These are phyloP conservation scores for Abortiporus biennis DNA, from an alignment of 1,284 basidiomycete genomes.

Conservation along the genomic window DNA sequence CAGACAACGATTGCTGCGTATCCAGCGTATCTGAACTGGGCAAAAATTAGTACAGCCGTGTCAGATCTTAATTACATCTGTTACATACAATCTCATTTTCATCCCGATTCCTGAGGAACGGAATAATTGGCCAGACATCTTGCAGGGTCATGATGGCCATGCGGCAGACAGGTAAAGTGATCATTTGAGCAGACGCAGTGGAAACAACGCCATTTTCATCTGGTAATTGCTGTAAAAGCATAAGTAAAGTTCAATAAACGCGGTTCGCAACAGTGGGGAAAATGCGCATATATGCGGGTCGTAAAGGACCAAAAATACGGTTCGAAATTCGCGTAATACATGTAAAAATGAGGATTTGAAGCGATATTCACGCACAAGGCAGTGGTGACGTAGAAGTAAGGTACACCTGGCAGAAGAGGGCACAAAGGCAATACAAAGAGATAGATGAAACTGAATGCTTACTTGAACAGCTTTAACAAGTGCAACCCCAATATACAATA, in stretches of 20 bases:
- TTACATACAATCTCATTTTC: conserved; percentile 18
- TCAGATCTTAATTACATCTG: not conserved
- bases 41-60: not conserved
- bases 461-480: conserved; percentile 40
- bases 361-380: too few relatives aligned
- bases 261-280: not conserved
- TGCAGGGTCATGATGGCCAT: conserved; percentile 24
- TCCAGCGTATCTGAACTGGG: conserved; percentile 9
- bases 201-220: conserved; percentile 10
- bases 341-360: too few relatives aligned
- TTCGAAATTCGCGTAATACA: too few relatives aligned
- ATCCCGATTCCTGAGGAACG: conserved; percentile 11
- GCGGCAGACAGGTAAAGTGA: conserved; percentile 23
- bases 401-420: not conserved
- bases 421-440: not conserved
- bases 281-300: too few relatives aligned
- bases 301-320: too few relatives aligned
- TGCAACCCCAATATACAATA: conserved; percentile 41
- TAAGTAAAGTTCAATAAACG: not conserved
- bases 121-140: conserved; percentile 22
- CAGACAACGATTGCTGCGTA: conserved; percentile 7
- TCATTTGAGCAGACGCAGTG: conserved; percentile 17
- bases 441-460: conserved; percentile 17
- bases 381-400: not conserved
- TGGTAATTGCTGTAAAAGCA: conserved; percentile 14